Base-by-base conservation (phyloP, 805 yeast genomes). In the Maudiozyma serrabonitensis region DNA sequence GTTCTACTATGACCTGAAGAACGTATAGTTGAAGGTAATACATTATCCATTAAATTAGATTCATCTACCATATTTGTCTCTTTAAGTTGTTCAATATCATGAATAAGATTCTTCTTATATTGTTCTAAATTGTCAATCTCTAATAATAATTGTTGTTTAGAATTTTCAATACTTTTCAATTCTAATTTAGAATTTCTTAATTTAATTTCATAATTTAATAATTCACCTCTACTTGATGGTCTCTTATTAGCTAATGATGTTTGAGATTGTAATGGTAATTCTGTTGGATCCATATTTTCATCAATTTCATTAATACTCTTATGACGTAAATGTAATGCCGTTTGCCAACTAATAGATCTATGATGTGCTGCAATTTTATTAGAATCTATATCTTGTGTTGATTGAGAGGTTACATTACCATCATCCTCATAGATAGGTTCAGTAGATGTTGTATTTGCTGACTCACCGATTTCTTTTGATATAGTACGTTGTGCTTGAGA, bases 101-200 rank as follows among this genome's bases (percentile, higher is more conserved):
- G 52, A 44, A 65, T 67, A 46, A 87, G 64, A 16, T 67, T 63
- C 34, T 68, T 70, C 64, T 76, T 82, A 44, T 75, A 74, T 0
- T 56, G 52, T 31, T 67, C 72, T 53, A 88, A 67, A 18, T 68
- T 74, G 45, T 71, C 75, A 13, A 84, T 71, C 39, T 84, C 88
- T 41, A 67, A 69, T 19, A 69, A 50, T 35, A 82, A 54, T 6
- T 63, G 62, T 2, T 74, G 70, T 53, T 75, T 79, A 1, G 71
- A 66, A 1, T 70, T 60, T 37, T 72, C 70, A 52, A 75, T 71
- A 40, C 63, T 64, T 15, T 65, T 60, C 12, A 81, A 56, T 52
- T 72, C 75, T 37, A 63, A 56, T 46, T 71, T 74, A 50, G 76
- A 48, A n/a, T 66, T 59, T 46, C 74, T 68, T 47, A 76, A 54